Conservation (phyloP, 345 rosid genomes). For the Dimocarpus longan region DNA sequence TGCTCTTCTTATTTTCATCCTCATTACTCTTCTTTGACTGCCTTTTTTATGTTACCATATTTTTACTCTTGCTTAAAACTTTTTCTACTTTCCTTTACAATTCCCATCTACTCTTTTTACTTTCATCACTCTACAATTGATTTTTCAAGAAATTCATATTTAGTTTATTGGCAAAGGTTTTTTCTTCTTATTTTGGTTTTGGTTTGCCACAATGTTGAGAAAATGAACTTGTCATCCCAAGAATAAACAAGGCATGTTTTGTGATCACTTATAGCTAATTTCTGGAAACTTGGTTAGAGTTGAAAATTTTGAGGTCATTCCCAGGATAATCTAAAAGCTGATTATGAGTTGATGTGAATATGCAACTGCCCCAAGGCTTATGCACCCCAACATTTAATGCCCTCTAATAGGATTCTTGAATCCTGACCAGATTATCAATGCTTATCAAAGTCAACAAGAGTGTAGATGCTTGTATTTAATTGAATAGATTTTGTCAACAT, state of each 20-base stretch:
- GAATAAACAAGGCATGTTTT: too few species aligned
- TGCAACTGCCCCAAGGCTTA: too few species aligned
- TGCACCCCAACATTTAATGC: too few species aligned
- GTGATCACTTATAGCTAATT: background rate
- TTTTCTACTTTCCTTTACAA: background rate
- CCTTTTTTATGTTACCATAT: background rate
- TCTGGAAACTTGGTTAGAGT: background rate
- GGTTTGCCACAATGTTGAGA: background rate
- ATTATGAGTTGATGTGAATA: too few species aligned
- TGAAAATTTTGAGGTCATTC: background rate
- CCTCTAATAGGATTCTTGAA: too few species aligned
- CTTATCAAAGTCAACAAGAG: too few species aligned
- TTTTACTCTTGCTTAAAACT: background rate
- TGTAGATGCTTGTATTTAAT: too few species aligned
- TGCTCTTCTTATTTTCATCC: conserved; percentile 76
- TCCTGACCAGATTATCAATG: too few species aligned
- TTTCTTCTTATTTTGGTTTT: background rate
- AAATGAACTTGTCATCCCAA: background rate
- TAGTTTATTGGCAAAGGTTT: too few species aligned
- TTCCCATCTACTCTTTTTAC: background rate
- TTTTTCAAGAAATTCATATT: background rate
- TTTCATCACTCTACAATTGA: background rate
- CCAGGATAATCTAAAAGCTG: background rate
- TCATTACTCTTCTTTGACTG: conserved; percentile 69
- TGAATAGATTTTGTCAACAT: too few species aligned